These are phyloP conservation scores for Coccomyxa sp. DNA, from an alignment of 139 green algal species.

Conservation along the genomic window DNA sequence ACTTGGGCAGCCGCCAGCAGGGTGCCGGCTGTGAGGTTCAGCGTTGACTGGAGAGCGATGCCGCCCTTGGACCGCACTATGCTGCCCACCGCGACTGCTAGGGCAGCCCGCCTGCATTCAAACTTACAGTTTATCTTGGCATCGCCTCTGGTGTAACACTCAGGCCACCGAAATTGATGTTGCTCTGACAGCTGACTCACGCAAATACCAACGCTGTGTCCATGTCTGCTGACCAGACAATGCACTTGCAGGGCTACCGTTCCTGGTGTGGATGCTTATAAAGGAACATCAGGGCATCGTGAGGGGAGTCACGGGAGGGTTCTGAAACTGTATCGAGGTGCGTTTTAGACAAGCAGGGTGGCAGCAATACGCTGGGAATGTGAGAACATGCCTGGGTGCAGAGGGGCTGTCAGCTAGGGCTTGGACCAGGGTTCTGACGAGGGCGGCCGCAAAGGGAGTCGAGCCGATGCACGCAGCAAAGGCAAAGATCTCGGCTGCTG, in stretches of 20 bases:
- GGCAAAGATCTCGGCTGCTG: slow-evolving; percentile 59
- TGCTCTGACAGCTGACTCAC: too few relatives aligned
- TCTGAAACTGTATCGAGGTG: too few relatives aligned
- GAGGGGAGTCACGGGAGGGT: too few relatives aligned
- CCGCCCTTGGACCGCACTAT: slow-evolving; percentile 64
- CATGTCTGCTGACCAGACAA: too few relatives aligned
- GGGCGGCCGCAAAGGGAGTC: slow-evolving; percentile 23
- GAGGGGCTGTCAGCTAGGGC: slow-evolving; percentile 4
- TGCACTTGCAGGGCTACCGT: too few relatives aligned
- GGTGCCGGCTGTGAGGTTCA: slow-evolving; percentile 35
- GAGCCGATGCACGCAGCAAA: slow-evolving; percentile 43
- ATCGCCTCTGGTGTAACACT: too few relatives aligned
- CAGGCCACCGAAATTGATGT: too few relatives aligned
- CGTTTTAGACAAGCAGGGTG: too few relatives aligned
- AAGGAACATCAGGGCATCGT: too few relatives aligned
- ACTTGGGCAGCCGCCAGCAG: slow-evolving; percentile 52
- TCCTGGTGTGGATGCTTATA: too few relatives aligned
- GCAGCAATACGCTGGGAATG: too few relatives aligned
- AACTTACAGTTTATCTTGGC: neutral
- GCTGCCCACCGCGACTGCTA: slow-evolving; percentile 70
- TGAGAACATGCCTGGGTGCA: neutral
- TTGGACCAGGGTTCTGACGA: slow-evolving; percentile 20
- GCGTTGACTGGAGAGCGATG: slow-evolving; percentile 52
- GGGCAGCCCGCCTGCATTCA: slow-evolving; percentile 44
- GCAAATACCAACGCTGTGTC: too few relatives aligned